Evolutionary conservation across 768 basidiomycete genomes (phyloP), one percentile per base, ranked within the genome.

Genomic region (Grammothele lineata): DNA sequence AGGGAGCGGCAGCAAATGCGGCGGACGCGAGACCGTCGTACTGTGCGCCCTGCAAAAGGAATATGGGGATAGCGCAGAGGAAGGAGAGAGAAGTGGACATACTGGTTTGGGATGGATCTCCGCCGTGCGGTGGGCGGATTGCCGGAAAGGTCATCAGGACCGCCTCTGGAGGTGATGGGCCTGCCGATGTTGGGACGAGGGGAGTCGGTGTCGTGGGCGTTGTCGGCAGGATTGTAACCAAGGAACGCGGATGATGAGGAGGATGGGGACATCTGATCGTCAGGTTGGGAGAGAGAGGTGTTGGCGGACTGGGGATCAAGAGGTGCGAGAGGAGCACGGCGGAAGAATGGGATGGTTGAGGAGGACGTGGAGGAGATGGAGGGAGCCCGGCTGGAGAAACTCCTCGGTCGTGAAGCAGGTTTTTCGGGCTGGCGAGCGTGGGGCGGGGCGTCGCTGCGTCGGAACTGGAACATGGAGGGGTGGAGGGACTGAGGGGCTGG

Each of bases 221-320:
- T 50, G 41, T 61, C 62, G 42, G 56, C 18, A 38, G 46, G 48
- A 47, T 53, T 42, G 54, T 56, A 54, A 43, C 50, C 53, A 45
- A 41, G 53, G 38, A 52, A 49, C 33, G 60, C 47, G 24, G 53
- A 51, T 45, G 51, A 53, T 18, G 58, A 53, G 24, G 58, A 53
- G 47, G 59, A 24, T 14, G 55, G n/a, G 34, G 57, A 53, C 56
- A 58, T 60, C 44, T 58, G 57, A 58, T 62, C 51, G 59, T 60
- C 59, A 34, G 43, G 26, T n/a, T 38, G 30, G 41, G 37, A 35
- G 46, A 43, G 33, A 15, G 43, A 39, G 40, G 27, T 39, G 55
- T 53, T 49, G 7, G 61, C 47, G 18, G 53, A 45, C 50, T 63
- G 62, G 17, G 60, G 57, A 45, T 63, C 57, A 24, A 64, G 51